phyloP scores from a whole-genome alignment of 2,329 filamentous ascomycete genomes.

The Blastomyces percursus region DNA sequence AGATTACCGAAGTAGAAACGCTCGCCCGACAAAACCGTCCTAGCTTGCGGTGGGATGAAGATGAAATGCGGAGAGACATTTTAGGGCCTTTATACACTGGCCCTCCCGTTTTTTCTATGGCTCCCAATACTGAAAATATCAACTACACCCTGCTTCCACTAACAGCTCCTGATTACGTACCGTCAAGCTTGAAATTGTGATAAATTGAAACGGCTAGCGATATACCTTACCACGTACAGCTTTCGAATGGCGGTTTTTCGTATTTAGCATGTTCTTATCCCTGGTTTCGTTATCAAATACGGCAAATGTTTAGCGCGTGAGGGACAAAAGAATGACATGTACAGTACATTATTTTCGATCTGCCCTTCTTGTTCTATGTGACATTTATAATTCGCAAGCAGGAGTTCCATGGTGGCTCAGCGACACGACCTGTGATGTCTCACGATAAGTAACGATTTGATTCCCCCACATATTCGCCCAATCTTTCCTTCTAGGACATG shows the following conservation, averaged over 20 bases:
- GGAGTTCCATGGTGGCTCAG: not conserved
- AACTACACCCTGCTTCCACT: not conserved
- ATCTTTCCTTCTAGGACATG: not conserved
- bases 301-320: not conserved
- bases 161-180: not conserved
- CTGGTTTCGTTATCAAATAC: not conserved
- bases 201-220: not conserved
- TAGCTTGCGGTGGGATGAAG: conserved; percentile 20
- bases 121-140: not conserved
- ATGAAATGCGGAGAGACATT: conserved; percentile 21
- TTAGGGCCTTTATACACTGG: conserved; percentile 15
- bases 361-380: not conserved
- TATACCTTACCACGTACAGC: not conserved
- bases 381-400: not conserved
- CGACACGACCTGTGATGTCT: not conserved
- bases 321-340: not conserved
- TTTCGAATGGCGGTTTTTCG: not conserved
- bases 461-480: not conserved
- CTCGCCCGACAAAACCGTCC: conserved; percentile 17
- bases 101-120: conserved; percentile 6
- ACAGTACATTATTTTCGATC: not conserved
- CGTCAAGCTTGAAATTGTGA: not conserved
- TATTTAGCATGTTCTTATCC: not conserved
- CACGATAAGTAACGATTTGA: not conserved
- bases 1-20: conserved; percentile 16